Evolutionary conservation across 2,329 filamentous ascomycete species (phyloP).

Genomic region (Diaporthe sp.): DNA sequence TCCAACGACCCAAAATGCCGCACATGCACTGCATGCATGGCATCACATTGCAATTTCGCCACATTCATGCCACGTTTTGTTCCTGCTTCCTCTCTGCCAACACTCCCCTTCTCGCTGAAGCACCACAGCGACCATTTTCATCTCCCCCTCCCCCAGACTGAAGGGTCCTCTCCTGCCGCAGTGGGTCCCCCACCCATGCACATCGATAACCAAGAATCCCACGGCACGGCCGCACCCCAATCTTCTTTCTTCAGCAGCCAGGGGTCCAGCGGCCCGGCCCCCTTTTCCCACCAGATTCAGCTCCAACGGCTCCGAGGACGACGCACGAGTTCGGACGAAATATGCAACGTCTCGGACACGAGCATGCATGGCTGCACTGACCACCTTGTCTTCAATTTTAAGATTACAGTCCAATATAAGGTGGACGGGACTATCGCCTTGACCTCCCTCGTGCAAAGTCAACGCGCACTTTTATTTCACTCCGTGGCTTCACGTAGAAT

Average conservation of each 20-base stretch:
- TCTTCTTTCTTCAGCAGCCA: constrained; percentile 19
- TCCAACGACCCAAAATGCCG: constrained; percentile 1
- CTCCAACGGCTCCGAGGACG: constrained; percentile 16
- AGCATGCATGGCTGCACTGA: constrained; percentile 16
- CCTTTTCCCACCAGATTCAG: neutral
- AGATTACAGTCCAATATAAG: constrained; percentile 21
- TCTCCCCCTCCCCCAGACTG: constrained; percentile 22
- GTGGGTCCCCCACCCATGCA: neutral
- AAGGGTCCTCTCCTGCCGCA: constrained; percentile 14
- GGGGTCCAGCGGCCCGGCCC: constrained; percentile 34
- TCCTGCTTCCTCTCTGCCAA: neutral
- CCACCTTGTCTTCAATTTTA: constrained; percentile 14
- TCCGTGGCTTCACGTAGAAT: constrained; percentile 14
- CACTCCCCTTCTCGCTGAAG: neutral
- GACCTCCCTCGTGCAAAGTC: neutral
- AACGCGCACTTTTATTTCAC: neutral
- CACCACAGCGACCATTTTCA: neutral
- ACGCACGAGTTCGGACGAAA: constrained; percentile 9
- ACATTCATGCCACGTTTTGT: constrained; percentile 23
- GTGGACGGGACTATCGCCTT: constrained; percentile 10
- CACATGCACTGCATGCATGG: neutral
- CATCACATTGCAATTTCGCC: constrained; percentile 29
- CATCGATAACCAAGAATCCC: constrained; percentile 15
- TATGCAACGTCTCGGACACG: neutral
- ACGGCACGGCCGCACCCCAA: constrained; percentile 3